Conservation (phyloP, 2,329 filamentous ascomycete species). For the Neofusicoccum umdonicola region DNA sequence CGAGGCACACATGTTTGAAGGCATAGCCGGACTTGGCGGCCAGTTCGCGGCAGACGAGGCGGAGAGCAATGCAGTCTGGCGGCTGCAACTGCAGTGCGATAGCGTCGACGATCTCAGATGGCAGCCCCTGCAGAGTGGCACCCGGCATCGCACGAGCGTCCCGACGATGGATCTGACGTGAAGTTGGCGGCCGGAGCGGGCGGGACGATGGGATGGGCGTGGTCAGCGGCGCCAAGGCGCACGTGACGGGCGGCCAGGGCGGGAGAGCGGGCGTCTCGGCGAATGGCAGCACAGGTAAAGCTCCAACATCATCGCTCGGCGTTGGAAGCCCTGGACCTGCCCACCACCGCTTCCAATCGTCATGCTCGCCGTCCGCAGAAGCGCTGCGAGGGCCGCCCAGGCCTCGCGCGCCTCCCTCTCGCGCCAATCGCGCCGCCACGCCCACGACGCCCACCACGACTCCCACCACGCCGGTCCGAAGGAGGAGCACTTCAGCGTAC, state of each 20-base stretch:
- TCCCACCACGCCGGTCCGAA: conserved; percentile 34
- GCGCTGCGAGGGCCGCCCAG: conserved; percentile 42
- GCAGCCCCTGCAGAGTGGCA: not conserved
- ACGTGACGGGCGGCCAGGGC: not conserved
- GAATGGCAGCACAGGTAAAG: conserved; percentile 11
- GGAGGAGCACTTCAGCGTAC: conserved; percentile 53
- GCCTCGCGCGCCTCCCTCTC: conserved; percentile 33
- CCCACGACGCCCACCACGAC: conserved; percentile 29
- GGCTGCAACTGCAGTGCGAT: not conserved
- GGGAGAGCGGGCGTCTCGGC: not conserved
- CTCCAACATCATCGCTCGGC: conserved; percentile 25
- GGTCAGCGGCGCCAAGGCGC: not conserved
- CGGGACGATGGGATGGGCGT: not conserved
- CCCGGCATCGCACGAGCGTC: not conserved
- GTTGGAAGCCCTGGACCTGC: conserved; percentile 20
- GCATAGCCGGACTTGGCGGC: not conserved
- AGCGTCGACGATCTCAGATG: not conserved
- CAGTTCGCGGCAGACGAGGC: not conserved
- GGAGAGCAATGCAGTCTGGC: not conserved
- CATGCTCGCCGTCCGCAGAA: conserved; percentile 48
- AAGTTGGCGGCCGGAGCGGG: not conserved
- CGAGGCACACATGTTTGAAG: not conserved
- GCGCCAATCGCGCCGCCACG: conserved; percentile 42
- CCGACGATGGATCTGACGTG: not conserved
- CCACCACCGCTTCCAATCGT: conserved; percentile 24